These are phyloP conservation scores for Thermomucor indicae-seudaticae DNA, from an alignment of 371 early-diverging fungal species.

Conservation along the genomic window DNA sequence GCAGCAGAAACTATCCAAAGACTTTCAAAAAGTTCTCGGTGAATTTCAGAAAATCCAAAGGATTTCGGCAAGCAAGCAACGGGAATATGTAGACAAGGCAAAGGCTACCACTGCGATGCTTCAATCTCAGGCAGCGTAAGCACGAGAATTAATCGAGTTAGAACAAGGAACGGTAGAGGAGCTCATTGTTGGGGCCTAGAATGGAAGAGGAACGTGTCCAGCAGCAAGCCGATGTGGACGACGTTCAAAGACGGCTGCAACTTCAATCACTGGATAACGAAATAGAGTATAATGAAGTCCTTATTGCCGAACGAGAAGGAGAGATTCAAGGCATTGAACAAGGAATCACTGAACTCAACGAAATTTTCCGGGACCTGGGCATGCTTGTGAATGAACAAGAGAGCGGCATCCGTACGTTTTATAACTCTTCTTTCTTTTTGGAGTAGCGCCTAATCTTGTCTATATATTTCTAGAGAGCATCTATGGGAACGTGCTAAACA, in stretches of 20 bases:
- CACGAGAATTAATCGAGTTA: background rate
- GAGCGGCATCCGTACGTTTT: conserved; percentile 75
- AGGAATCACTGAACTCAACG: conserved; percentile 90
- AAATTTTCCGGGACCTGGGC: conserved; percentile 94
- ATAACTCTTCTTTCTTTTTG: background rate
- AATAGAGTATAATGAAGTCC: conserved; percentile 86
- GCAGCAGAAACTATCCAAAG: conserved; percentile 83
- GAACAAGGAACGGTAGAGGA: background rate
- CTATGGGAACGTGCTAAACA: conserved; percentile 75
- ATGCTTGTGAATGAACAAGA: conserved; percentile 96
- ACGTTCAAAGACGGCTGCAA: conserved; percentile 63
- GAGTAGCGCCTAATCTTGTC: background rate
- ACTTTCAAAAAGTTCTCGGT: conserved; percentile 85
- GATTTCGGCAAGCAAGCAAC: conserved; percentile 78
- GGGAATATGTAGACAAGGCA: conserved; percentile 78
- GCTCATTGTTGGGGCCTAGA: too few relatives aligned
- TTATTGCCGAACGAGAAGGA: conserved; percentile 91
- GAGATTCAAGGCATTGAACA: conserved; percentile 91
- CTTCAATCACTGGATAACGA: conserved; percentile 83
- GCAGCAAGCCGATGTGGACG: conserved; percentile 57
- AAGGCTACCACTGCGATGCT: conserved; percentile 45
- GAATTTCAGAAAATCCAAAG: conserved; percentile 87
- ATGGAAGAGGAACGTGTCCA: conserved; percentile 45
- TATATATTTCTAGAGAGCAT: conserved; percentile 35
- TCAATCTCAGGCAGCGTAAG: conserved; percentile 35